Evolutionary conservation across 306 rosid genomes (phyloP).

Genomic region (Rosa rugosa): DNA sequence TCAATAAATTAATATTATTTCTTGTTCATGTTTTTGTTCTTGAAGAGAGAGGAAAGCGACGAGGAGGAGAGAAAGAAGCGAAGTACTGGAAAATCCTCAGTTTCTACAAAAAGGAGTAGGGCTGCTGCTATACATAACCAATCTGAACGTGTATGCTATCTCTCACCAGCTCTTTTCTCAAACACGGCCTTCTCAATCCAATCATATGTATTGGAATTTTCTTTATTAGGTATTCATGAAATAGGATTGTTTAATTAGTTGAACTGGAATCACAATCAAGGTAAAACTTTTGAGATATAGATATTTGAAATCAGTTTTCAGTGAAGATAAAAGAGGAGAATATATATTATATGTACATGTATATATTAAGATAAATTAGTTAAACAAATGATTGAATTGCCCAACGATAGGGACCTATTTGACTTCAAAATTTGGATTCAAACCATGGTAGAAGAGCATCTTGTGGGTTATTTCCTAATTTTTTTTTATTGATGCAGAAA

Average conservation of each 20-base stretch:
- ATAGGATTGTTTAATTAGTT: too few species aligned
- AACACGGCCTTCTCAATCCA: neutral
- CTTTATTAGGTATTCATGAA: neutral
- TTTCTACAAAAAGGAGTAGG: slow-evolving; percentile 70
- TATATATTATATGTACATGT: too few species aligned
- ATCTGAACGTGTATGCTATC: slow-evolving; percentile 74
- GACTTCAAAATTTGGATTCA: neutral
- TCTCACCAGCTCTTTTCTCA: neutral
- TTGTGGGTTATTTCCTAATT: slow-evolving; percentile 6
- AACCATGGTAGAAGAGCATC: neutral
- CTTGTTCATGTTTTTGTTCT: slow-evolving; percentile 5
- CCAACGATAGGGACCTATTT: neutral
- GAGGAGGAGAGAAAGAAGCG: slow-evolving; percentile 45
- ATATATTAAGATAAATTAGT: too few species aligned
- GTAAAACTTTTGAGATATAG: too few species aligned
- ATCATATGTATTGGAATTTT: slow-evolving; percentile 3
- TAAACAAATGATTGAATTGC: slow-evolving; percentile 8
- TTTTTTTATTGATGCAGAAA: slow-evolving; percentile 48
- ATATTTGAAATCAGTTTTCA: too few species aligned
- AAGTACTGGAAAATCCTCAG: slow-evolving; percentile 49
- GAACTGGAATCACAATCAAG: neutral
- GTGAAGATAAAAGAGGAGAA: too few species aligned
- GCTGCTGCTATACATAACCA: slow-evolving; percentile 92
- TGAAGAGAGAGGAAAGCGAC: slow-evolving; percentile 48
- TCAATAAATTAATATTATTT: neutral